Base-by-base conservation (phyloP, 345 rosid genomes). In the Melaleuca quinquenervia region DNA sequence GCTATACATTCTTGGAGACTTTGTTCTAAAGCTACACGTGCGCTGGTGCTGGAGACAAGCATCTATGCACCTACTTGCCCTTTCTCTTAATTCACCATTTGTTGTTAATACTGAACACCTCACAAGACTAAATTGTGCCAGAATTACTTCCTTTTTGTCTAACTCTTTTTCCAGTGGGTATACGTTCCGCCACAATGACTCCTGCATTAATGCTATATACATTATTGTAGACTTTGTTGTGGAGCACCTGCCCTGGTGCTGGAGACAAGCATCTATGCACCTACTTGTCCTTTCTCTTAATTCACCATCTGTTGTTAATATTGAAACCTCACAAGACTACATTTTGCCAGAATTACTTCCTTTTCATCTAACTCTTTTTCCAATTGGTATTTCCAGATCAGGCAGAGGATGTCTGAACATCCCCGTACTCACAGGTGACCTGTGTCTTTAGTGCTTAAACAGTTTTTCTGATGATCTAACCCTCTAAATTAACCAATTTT, bases 351-450 rank as follows among this genome's bases (percentile, higher is more conserved):
- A 26, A 82, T 82, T 29, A 52, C 45, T 29, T 52, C 26, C 45
- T 50, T 82, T 50, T 82, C 24, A 1, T 82, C 55, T 49, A 52
- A 82, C 60, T 82, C 56, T 13, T 82, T 82, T 54, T 82, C 0
- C 60, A 82, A 6, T 82, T 27, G 15, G n/a, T 50, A 45, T 83
- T 52, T 90, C 87, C 93, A 96, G 98, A 92, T 95, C 51, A 92
- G 94, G 90, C 92, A 91, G 92, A 95, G 89, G 96, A 95, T 94
- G 98, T 53, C 90, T 76, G 93, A 90, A 83, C 93, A 92, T 91
- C 91, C 93, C 50, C 91, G 85, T 86, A 83, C 91, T 86, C 98
- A 85, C 84, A 95, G 99, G 99, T 95, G 94, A 90, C 45, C 82
- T 50, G 82, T 82, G 16, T 55, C 83, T 83, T 82, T 32, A 26